Conservation (phyloP, 2,329 filamentous ascomycete species). For the Dactylellina cionopaga region DNA sequence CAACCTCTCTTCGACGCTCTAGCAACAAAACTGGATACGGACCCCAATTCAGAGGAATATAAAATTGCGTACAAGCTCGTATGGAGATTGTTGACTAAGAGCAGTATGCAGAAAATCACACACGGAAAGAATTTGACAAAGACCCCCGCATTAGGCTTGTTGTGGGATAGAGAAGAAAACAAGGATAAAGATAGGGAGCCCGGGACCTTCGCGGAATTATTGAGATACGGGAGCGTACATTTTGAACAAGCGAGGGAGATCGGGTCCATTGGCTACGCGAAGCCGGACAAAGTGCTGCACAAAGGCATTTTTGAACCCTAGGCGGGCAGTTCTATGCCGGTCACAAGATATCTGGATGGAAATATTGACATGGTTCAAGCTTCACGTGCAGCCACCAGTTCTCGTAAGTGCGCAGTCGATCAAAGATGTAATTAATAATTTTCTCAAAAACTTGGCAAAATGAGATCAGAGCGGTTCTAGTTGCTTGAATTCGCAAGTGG, state of each 20-base stretch:
- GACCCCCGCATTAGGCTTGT: slow-evolving; percentile 56
- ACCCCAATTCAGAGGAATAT: slow-evolving; percentile 53
- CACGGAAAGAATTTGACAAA: slow-evolving; percentile 58
- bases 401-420: too few relatives aligned
- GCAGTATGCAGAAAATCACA: slow-evolving; percentile 60
- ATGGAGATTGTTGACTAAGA: slow-evolving; percentile 59
- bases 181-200: slow-evolving; percentile 57
- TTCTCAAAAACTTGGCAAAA: too few relatives aligned
- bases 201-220: slow-evolving; percentile 60
- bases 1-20: slow-evolving; percentile 56
- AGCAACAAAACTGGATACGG: slow-evolving; percentile 51
- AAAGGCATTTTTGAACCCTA: slow-evolving; percentile 31
- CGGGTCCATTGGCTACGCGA: slow-evolving; percentile 54
- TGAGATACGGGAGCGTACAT: slow-evolving; percentile 60
- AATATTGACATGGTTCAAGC: too few relatives aligned
- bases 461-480: too few relatives aligned
- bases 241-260: slow-evolving; percentile 60
- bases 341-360: not conserved
- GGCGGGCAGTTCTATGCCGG: too few relatives aligned
- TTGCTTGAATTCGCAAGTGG: too few relatives aligned
- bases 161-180: slow-evolving; percentile 59
- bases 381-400: too few relatives aligned
- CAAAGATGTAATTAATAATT: too few relatives aligned
- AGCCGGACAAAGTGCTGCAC: slow-evolving; percentile 5
- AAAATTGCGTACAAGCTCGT: slow-evolving; percentile 55